A percentile compares a stretch with the other conserved stretches of the same genome.
Evolutionary conservation across 106 monocot genomes (phyloP).

Genomic region (Allium cepa): DNA sequence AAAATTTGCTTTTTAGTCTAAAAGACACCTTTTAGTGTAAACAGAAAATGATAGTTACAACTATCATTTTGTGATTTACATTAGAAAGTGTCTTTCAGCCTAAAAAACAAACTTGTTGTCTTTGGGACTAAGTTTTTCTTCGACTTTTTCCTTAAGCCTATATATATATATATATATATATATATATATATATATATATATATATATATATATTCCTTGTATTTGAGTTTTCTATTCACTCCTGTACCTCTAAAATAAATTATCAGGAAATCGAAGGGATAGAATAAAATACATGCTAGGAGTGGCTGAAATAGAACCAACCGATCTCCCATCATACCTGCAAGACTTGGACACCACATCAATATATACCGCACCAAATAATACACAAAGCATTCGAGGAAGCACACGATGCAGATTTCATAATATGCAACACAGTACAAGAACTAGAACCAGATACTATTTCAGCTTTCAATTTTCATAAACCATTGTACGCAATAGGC

Average conservation of each 20-base stretch:
- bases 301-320: conserved; percentile 36
- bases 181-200: too few species aligned
- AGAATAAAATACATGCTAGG: conserved; percentile 65
- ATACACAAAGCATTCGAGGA: conserved; percentile 56
- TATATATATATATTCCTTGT: neutral
- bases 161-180: too few species aligned
- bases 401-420: conserved; percentile 41
- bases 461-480: conserved; percentile 20
- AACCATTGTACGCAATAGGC: conserved; percentile 66
- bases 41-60: too few species aligned
- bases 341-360: conserved; percentile 34
- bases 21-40: too few species aligned
- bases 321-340: conserved; percentile 64
- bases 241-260: neutral
- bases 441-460: conserved; percentile 56
- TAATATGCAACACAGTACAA: conserved; percentile 59
- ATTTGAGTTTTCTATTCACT: neutral
- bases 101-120: too few species aligned
- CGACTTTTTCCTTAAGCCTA: too few species aligned
- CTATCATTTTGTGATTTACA: too few species aligned
- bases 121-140: too few species aligned
- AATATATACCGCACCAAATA: conserved; percentile 41
- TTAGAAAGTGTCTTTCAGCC: too few species aligned
- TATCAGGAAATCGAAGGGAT: conserved; percentile 43
- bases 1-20: too few species aligned